phyloP scores from a whole-genome alignment of 305 asterid genomes.

The Salvia sclarea region DNA sequence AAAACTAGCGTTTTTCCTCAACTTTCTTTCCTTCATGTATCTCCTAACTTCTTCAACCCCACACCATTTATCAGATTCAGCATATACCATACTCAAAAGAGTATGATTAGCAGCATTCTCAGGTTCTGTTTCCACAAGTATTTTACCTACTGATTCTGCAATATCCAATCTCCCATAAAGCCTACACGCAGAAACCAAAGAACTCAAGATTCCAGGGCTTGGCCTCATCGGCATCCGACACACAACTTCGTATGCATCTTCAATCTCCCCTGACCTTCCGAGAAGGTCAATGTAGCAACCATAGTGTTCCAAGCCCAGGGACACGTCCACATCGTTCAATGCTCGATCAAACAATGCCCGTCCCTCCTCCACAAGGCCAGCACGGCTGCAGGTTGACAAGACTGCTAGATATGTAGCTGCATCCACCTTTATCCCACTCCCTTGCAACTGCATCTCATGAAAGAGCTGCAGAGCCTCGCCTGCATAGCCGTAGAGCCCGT shows the following conservation, averaged over 20 bases:
- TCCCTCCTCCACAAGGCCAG: constrained; percentile 63
- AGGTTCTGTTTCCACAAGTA: constrained; percentile 54
- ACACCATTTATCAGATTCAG: constrained; percentile 66
- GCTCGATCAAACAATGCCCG: constrained; percentile 45
- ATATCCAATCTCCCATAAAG: constrained; percentile 59
- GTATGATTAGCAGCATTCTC: constrained; percentile 65
- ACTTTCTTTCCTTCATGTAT: constrained; percentile 43
- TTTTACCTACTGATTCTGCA: constrained; percentile 49
- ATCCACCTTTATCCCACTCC: constrained; percentile 48
- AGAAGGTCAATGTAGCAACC: constrained; percentile 72
- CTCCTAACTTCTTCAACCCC: constrained; percentile 61
- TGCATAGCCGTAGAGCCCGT: constrained; percentile 60
- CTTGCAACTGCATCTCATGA: constrained; percentile 56
- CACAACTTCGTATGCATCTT: constrained; percentile 54
- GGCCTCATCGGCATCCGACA: constrained; percentile 45
- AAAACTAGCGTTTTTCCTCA: constrained; percentile 48
- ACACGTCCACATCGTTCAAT: constrained; percentile 31
- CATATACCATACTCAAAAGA: constrained; percentile 56
- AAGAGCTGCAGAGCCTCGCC: constrained; percentile 54
- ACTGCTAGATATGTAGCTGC: constrained; percentile 53
- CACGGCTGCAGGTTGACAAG: constrained; percentile 58
- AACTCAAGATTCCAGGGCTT: constrained; percentile 51
- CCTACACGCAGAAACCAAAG: constrained; percentile 61
- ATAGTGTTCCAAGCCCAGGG: constrained; percentile 52
- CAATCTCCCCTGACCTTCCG: constrained; percentile 68